Base-by-base conservation (phyloP, 768 basidiomycete species). In the Suillus luteus region DNA sequence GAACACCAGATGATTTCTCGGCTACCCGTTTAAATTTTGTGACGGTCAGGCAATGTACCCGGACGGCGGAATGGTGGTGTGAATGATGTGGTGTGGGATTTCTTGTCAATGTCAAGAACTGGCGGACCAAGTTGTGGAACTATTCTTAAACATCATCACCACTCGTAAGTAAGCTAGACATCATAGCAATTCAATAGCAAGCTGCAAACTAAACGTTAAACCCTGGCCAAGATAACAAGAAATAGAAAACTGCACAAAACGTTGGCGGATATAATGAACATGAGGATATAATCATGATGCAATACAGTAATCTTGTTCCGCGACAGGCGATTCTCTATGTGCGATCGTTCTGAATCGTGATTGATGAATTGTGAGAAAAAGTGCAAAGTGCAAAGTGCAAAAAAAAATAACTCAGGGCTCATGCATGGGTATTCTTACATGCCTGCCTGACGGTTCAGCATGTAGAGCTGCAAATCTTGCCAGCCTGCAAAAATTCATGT, bases 401-500 rank as follows among this genome's bases (percentile, higher is more conserved):
- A 57, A 57, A 57, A 24, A 51, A 59, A 59, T 59, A 61, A 61
- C 22, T 61, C 61, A 59, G 49, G 54, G 38, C 8, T 61, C 22
- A 57, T 57, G 55, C 55, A 57, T 57, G 38, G 37, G 24, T 40
- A 57, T 40, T 24, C 2, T 67, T 74, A 87, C 76, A 88, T 77
- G 65, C 89, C 89, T 46, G 87, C 85, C 73, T 90, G 89, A 66
- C 90, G 88, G 73, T 89, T 92, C 61, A 90, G 76, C 71, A 92
- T 85, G 71, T 91, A 93, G 63, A 90, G 75, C 69, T 85, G 86
- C 64, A 93, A 79, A 78, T 92, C 90, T 70, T 92, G 91, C 91
- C 90, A 92, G 46, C 90, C 90, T 88, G 70, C 52, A 64, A 51
- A 64, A 52, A 43, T 52, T 60, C 55, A 41, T 43, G 60, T 38